phyloP scores from a whole-genome alignment of 345 rosid genomes.

The Carallia brachiata region DNA sequence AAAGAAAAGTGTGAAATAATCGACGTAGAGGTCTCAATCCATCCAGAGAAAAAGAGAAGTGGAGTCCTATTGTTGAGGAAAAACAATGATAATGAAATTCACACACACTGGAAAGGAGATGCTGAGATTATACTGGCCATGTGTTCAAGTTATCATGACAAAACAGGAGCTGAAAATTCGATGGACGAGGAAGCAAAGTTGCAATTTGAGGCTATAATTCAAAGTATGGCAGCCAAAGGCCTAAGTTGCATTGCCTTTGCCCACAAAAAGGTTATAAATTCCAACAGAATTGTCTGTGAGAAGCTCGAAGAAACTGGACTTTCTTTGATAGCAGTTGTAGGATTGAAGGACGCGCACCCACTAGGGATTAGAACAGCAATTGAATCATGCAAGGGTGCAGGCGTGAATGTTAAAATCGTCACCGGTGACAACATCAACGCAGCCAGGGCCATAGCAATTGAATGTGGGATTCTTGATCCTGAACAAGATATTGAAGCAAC shows the following conservation, averaged over 20 bases:
- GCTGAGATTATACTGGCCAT: conserved; percentile 51
- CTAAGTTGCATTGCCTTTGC: conserved; percentile 57
- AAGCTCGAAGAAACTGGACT: conserved; percentile 48
- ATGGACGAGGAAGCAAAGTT: conserved; percentile 25
- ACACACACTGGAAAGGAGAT: conserved; percentile 56
- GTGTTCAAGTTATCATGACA: conserved; percentile 37
- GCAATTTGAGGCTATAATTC: conserved; percentile 23
- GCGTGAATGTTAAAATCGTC: conserved; percentile 41
- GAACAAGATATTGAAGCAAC: conserved; percentile 31
- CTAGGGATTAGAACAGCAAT: conserved; percentile 40
- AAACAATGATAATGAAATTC: conserved; percentile 20
- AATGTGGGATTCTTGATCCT: conserved; percentile 38
- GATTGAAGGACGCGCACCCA: conserved; percentile 46
- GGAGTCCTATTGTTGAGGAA: conserved; percentile 35
- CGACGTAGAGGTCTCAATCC: conserved; percentile 36
- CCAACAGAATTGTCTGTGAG: neutral
- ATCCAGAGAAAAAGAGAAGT: conserved; percentile 52
- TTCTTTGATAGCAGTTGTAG: conserved; percentile 45
- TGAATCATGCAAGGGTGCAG: conserved; percentile 34
- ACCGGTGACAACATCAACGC: conserved; percentile 41
- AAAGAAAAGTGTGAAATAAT: conserved; percentile 23
- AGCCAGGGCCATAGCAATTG: conserved; percentile 39
- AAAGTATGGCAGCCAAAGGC: conserved; percentile 47
- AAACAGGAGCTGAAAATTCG: conserved; percentile 26
- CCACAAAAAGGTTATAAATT: conserved; percentile 26